Evolutionary conservation across 768 basidiomycete genomes (phyloP), one percentile per base, ranked within the genome.

Genomic region (Fistulinella prunicolor): DNA sequence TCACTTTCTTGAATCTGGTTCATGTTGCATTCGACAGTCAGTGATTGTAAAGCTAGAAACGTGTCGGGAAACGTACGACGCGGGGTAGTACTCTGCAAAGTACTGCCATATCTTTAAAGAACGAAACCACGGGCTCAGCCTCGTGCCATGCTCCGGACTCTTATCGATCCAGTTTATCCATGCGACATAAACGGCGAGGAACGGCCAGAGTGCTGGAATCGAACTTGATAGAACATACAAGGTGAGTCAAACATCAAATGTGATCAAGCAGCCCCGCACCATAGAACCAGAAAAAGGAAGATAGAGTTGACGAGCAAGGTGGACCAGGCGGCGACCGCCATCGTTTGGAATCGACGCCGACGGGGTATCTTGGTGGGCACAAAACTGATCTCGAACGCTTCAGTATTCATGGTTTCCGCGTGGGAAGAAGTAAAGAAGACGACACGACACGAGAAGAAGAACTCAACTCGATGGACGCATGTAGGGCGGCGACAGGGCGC

Each of bases 21-120:
- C 16, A 21, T 14, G 23, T 26, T 32, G 23, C 37, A 28, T 26
- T 35, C 7, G 24, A 9, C 6, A 9, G 30, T 50, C 20, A 42
- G 9, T 13, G 26, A 24, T 6, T n/a, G 38, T 3, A 30, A 42
- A 21, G 22, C 6, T 5, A 6, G n/a, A n/a, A 17, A 42, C n/a
- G 37, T 10, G 19, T 14, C n/a, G 21, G 16, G 21, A 40, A 19
- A 83, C 89, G 68, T 70, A 92, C 89, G 86, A 86, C 40, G 86
- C 85, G 58, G 91, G 91, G 59, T 93, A 94, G 66, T 92, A 89
- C 51, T 89, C 88, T 19, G 93, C 90, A 72, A 95, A 97, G 61
- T 93, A 92, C 61, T 72, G 80, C 92, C 93, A 98, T 55, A 90
- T 78, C 37, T 73, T 69, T 53, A 75, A 59, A 8, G 77, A 77